Percentiles rank a stretch among this genome's conserved stretches.
Conservation (phyloP, 2,329 filamentous ascomycete genomes). For the Cladosporium sp. region DNA sequence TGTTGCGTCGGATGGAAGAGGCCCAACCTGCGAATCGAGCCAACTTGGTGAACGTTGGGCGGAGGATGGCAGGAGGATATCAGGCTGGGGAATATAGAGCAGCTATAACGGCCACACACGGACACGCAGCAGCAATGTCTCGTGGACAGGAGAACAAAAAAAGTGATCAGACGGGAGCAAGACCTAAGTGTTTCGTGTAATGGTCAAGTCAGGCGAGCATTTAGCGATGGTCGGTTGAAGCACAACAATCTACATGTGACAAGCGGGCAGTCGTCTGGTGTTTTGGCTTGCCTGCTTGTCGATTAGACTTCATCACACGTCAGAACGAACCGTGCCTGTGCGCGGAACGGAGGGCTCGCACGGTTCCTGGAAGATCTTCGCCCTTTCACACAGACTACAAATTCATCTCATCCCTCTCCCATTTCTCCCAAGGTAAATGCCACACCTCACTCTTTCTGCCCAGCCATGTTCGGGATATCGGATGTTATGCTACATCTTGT, state of each 20-base stretch:
- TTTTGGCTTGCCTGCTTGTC: no score
- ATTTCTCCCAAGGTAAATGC: neutral
- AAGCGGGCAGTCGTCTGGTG: neutral
- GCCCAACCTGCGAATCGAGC: constrained; percentile 30
- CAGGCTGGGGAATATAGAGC: constrained; percentile 8
- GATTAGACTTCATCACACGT: neutral
- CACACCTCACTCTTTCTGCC: neutral
- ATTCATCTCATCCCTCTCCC: neutral
- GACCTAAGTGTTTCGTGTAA: no score
- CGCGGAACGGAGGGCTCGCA: no score
- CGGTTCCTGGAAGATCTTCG: neutral
- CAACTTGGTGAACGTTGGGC: constrained; percentile 22
- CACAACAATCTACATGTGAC: neutral
- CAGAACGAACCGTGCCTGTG: neutral
- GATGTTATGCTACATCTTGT: neutral
- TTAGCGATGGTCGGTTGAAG: neutral
- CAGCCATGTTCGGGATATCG: neutral
- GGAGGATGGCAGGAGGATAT: neutral
- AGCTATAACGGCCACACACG: constrained; percentile 6
- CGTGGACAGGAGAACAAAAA: no score
- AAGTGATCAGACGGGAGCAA: no score
- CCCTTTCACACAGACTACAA: neutral
- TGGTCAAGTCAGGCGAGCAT: neutral
- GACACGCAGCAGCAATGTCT: neutral
- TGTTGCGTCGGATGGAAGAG: constrained; percentile 26